Conservation (phyloP, 371 early-diverging fungal species). For the Mucor piriformis region DNA sequence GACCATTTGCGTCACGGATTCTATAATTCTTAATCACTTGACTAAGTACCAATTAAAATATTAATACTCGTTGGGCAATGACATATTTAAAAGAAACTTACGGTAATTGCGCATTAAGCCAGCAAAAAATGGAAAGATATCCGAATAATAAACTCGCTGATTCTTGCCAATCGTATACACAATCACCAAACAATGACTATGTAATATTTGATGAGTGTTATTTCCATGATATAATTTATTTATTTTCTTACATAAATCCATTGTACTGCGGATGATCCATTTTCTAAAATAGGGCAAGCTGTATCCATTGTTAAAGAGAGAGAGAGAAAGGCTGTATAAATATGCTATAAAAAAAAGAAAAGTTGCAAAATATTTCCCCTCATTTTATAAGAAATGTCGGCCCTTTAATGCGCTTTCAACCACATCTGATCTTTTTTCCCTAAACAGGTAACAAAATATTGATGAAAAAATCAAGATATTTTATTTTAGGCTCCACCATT, state of each 20-base stretch:
- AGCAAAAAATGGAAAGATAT: constrained; percentile 69
- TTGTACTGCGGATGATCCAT: constrained; percentile 23
- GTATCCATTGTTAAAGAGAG: constrained; percentile 7
- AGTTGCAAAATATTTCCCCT: neutral
- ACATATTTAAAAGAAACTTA: constrained; percentile 40
- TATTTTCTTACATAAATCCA: constrained; percentile 40
- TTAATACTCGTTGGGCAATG: neutral
- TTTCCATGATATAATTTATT: neutral
- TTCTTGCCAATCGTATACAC: constrained; percentile 56
- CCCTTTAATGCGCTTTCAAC: constrained; percentile 1
- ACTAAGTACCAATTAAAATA: constrained; percentile 30
- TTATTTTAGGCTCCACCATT: neutral
- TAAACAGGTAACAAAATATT: constrained; percentile 12
- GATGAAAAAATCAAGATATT: constrained; percentile 20
- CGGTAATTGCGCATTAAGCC: constrained; percentile 83
- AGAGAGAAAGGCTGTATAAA: too few relatives aligned
- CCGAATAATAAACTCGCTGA: constrained; percentile 54
- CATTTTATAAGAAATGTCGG: constrained; percentile 19
- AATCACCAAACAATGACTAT: constrained; percentile 48
- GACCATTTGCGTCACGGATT: constrained; percentile 54
- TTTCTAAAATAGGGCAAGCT: constrained; percentile 20
- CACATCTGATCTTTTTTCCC: constrained; percentile 29
- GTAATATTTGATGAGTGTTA: neutral
- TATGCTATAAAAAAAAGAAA: constrained; percentile 21
- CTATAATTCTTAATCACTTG: constrained; percentile 69